Percentiles rank a stretch among this genome's conserved stretches.
Conservation (phyloP, 129 eudicot species). For the Escallonia rubra region DNA sequence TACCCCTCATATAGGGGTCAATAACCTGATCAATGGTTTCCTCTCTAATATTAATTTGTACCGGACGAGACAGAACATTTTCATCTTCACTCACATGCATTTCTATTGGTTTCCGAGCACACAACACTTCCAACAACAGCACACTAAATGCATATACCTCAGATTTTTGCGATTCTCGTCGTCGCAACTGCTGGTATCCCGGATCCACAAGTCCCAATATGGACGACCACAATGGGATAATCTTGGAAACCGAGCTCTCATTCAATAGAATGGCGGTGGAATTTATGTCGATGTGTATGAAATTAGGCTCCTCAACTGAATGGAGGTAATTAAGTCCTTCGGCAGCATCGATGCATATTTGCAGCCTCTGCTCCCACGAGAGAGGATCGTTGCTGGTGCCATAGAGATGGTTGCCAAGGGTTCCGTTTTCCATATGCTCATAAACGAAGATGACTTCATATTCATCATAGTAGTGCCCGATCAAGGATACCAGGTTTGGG, state of each 20-base stretch:
- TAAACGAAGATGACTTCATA: too few species aligned
- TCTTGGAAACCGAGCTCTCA: conserved; percentile 25
- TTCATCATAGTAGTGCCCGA: too few species aligned
- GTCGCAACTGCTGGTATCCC: background rate
- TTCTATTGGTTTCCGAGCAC: background rate
- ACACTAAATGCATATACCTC: background rate
- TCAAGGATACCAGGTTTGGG: too few species aligned
- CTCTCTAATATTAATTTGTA: background rate
- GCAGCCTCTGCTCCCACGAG: too few species aligned
- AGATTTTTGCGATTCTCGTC: background rate
- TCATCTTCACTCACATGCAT: background rate
- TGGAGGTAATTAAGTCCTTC: too few species aligned
- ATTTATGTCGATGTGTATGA: too few species aligned
- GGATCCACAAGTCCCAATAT: background rate
- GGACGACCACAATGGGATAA: background rate
- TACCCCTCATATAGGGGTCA: background rate
- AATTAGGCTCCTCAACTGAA: too few species aligned
- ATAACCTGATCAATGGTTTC: background rate
- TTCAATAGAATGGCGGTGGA: conserved; percentile 12
- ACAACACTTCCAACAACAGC: background rate
- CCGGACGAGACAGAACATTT: background rate
- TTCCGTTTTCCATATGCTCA: too few species aligned
- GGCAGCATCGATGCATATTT: too few species aligned
- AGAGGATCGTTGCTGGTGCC: too few species aligned
- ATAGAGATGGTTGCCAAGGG: too few species aligned